phyloP scores from a whole-genome alignment of 108 stramenopile genomes.

The Conticribra guillardii region DNA sequence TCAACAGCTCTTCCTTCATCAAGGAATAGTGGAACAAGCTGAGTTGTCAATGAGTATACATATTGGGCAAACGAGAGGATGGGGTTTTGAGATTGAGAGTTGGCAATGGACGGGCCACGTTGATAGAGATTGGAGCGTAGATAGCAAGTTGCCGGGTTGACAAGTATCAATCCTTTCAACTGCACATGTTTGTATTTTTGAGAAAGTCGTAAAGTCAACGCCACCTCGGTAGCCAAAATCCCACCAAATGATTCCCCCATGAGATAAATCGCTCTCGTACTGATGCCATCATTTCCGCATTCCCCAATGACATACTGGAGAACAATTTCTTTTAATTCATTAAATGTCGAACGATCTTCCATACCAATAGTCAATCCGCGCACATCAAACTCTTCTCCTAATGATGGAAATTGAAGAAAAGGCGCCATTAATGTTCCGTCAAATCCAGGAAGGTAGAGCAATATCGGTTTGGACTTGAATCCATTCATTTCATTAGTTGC shows the following conservation, averaged over 20 bases:
- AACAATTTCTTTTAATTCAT: slow-evolving; percentile 64
- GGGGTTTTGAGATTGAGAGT: slow-evolving; percentile 36
- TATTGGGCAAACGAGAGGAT: slow-evolving; percentile 48
- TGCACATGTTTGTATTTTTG: slow-evolving; percentile 19
- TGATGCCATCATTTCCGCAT: slow-evolving; percentile 9
- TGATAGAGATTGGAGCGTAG: slow-evolving; percentile 70
- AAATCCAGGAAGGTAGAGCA: slow-evolving; percentile 89
- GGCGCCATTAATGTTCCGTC: slow-evolving; percentile 83
- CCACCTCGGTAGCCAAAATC: slow-evolving; percentile 75
- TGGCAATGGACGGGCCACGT: slow-evolving; percentile 70
- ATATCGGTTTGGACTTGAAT: slow-evolving; percentile 60
- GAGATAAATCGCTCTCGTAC: slow-evolving; percentile 58
- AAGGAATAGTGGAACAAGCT: slow-evolving; percentile 76
- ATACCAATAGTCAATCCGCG: slow-evolving; percentile 69
- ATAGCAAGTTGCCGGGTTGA: slow-evolving; percentile 89
- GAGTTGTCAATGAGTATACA: slow-evolving; percentile 48
- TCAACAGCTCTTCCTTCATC: slow-evolving; percentile 65
- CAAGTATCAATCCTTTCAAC: slow-evolving; percentile 70
- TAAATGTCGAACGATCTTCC: slow-evolving; percentile 82
- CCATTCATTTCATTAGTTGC: not conserved
- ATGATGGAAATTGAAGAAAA: slow-evolving; percentile 84
- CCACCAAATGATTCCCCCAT: slow-evolving; percentile 92
- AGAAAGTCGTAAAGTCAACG: slow-evolving; percentile 37
- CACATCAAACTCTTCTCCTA: slow-evolving; percentile 81
- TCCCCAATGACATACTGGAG: slow-evolving; percentile 50